phyloP scores from a whole-genome alignment of 306 rosid genomes.

The Cucumis hystrix region DNA sequence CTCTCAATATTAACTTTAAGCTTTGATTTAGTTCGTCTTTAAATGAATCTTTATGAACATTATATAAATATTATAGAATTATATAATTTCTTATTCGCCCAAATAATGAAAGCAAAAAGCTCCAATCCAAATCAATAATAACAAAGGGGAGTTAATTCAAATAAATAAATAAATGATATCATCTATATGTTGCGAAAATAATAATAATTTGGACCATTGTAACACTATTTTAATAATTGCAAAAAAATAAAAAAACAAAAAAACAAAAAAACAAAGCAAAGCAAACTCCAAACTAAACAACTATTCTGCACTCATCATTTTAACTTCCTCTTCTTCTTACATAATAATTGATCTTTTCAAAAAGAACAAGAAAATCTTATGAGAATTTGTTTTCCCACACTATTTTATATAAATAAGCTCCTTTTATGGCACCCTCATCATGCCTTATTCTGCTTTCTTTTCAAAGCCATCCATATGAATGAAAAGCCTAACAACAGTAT shows the following conservation, averaged over 20 bases:
- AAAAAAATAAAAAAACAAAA: background rate
- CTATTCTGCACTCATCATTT: background rate
- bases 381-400: background rate
- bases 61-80: no score
- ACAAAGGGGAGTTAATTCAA: background rate
- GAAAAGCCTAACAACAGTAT: background rate
- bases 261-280: background rate
- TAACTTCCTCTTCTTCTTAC: background rate
- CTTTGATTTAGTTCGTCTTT: background rate
- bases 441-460: background rate
- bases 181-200: no score
- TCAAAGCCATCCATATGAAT: background rate
- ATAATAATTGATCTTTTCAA: background rate
- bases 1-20: background rate
- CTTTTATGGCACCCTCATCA: background rate
- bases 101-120: background rate
- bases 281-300: background rate
- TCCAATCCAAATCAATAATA: background rate
- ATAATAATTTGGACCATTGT: background rate
- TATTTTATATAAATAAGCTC: background rate
- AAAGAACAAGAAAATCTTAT: background rate
- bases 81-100: no score
- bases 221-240: background rate
- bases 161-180: no score
- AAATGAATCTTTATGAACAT: no score